A percentile compares a stretch with the other conserved stretches of the same genome.
These are phyloP conservation scores for Thalassiosira allenii DNA, from an alignment of 352 stramenopile species.

Conservation along the genomic window DNA sequence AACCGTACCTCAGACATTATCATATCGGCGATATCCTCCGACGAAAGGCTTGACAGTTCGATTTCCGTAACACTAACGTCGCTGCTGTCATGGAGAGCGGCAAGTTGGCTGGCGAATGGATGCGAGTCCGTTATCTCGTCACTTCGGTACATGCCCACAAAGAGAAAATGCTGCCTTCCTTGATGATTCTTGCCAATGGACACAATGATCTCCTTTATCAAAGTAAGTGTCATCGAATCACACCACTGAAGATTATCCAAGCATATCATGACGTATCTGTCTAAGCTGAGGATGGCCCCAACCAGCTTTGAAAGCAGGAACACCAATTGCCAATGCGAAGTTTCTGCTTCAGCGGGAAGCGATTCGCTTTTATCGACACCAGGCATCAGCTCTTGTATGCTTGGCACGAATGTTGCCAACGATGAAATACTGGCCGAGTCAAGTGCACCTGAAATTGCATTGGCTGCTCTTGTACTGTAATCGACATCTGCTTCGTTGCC, in stretches of 20 bases:
- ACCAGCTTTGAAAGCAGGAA: constrained; percentile 12
- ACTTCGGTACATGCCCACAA: not conserved
- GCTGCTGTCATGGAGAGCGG: not conserved
- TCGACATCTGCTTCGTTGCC: not conserved
- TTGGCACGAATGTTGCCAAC: constrained; percentile 15
- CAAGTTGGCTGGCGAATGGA: not conserved
- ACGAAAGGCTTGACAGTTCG: constrained; percentile 33
- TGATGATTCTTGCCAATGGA: not conserved
- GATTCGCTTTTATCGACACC: too few species aligned
- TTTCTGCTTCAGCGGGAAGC: too few species aligned
- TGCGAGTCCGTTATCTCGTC: constrained; percentile 11
- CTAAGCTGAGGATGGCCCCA: not conserved
- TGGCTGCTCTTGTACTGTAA: not conserved
- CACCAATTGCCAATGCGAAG: constrained; percentile 19
- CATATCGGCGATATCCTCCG: constrained; percentile 44
- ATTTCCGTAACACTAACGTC: constrained; percentile 35
- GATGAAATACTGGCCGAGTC: not conserved
- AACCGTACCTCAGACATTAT: constrained; percentile 36
- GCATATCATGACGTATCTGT: constrained; percentile 12
- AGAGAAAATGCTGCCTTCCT: not conserved
- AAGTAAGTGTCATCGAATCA: not conserved
- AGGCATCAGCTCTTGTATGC: too few species aligned
- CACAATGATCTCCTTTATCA: not conserved
- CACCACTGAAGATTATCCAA: constrained; percentile 16
- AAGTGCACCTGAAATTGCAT: constrained; percentile 7